Evolutionary conservation across 192 early-diverging fungal species (phyloP).

Genomic region (Dissophora globulifera): DNA sequence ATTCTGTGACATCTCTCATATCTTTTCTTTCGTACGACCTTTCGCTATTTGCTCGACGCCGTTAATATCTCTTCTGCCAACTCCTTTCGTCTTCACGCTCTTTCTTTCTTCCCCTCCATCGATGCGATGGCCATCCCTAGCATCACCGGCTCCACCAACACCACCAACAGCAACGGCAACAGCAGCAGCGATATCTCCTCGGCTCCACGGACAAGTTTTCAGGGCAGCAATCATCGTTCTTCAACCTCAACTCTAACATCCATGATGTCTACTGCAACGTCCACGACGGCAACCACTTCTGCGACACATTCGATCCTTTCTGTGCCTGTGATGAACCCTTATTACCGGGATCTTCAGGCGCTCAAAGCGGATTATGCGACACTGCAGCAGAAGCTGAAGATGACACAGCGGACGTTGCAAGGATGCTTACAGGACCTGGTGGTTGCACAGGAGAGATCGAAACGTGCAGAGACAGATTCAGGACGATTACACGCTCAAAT

Average conservation of each 20-base stretch:
- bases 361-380: constrained; percentile 20
- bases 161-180: no score
- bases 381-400: constrained; percentile 25
- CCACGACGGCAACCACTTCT: not conserved
- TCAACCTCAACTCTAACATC: not conserved
- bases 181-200: no score
- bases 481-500: constrained; percentile 18
- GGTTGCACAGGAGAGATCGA: constrained; percentile 25
- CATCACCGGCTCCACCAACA: no score
- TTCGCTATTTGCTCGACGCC: no score
- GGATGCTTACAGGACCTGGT: constrained; percentile 28
- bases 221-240: not conserved
- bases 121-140: no score
- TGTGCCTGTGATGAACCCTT: constrained; percentile 27
- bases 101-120: no score
- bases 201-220: no score
- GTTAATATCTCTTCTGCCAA: no score
- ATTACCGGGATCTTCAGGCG: constrained; percentile 23
- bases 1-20: no score
- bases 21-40: no score
- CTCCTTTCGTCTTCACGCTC: no score
- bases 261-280: not conserved
- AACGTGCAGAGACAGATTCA: constrained; percentile 26
- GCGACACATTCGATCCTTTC: constrained; percentile 29
- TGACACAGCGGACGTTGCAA: constrained; percentile 29